Evolutionary conservation across 2,329 filamentous ascomycete genomes (phyloP).

Genomic region (Xylariaceae sp.): DNA sequence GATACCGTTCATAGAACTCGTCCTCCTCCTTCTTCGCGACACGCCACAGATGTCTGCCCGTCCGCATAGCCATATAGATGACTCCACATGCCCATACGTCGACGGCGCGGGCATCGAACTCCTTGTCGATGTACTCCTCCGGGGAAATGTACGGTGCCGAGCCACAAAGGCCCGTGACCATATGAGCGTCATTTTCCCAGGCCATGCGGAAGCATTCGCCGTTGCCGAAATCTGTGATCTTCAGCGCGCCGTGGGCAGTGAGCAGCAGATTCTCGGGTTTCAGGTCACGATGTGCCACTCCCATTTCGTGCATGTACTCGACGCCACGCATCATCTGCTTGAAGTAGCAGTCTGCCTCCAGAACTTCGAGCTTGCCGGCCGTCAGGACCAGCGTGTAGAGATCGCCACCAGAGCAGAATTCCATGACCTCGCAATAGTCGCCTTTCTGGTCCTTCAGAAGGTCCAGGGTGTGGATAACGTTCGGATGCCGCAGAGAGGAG

Average conservation of each 20-base stretch:
- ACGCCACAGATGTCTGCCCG: slow-evolving; percentile 90
- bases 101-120: slow-evolving; percentile 95
- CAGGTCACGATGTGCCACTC: slow-evolving; percentile 90
- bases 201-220: slow-evolving; percentile 99
- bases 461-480: slow-evolving; percentile 96
- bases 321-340: slow-evolving; percentile 99
- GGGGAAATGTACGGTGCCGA: slow-evolving; percentile 96
- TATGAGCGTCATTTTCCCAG: slow-evolving; percentile 96
- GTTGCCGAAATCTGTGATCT: slow-evolving; percentile 98
- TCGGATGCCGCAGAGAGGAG: slow-evolving; percentile 90
- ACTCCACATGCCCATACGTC: slow-evolving; percentile 98
- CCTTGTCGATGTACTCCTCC: slow-evolving; percentile 89
- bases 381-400: slow-evolving; percentile 89
- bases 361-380: slow-evolving; percentile 82
- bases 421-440: slow-evolving; percentile 98
- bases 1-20: slow-evolving; percentile 91
- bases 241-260: slow-evolving; percentile 84
- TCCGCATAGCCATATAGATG: slow-evolving; percentile 99
- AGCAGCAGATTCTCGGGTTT: slow-evolving; percentile 95
- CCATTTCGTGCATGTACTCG: slow-evolving; percentile 99
- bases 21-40: slow-evolving; percentile 96
- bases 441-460: slow-evolving; percentile 93
- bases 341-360: slow-evolving; percentile 96
- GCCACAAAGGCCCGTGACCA: slow-evolving; percentile 94
- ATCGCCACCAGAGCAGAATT: slow-evolving; percentile 95